Percentiles rank a stretch among this genome's conserved stretches.
These are phyloP conservation scores for Penstemon newberryi DNA, from an alignment of 257 asterid species.

Conservation along the genomic window DNA sequence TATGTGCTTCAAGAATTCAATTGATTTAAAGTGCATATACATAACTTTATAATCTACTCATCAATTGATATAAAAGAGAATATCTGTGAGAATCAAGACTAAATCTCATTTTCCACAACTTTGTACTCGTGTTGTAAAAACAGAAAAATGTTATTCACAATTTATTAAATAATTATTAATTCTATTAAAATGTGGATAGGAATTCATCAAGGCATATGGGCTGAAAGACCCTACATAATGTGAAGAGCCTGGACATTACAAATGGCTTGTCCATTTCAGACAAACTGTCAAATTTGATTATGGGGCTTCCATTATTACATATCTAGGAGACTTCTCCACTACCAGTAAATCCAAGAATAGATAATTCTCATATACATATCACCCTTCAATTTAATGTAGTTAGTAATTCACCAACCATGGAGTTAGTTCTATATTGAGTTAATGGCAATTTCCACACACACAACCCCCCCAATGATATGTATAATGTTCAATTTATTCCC, in stretches of 20 bases:
- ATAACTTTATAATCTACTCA: not conserved
- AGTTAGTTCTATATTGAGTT: too few species aligned
- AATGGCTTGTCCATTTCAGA: slow-evolving; percentile 36
- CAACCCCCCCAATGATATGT: too few species aligned
- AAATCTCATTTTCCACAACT: not conserved
- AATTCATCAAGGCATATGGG: slow-evolving; percentile 30
- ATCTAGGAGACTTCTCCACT: slow-evolving; percentile 24
- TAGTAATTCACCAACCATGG: slow-evolving; percentile 19
- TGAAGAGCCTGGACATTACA: slow-evolving; percentile 25
- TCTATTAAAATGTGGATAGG: not conserved
- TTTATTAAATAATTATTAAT: not conserved
- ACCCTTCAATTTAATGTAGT: slow-evolving; percentile 14
- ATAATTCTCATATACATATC: not conserved
- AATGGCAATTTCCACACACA: too few species aligned
- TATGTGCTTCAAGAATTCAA: not conserved
- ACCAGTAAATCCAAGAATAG: not conserved
- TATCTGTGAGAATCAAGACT: not conserved
- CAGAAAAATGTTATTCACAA: not conserved
- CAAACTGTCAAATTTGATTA: slow-evolving; percentile 13
- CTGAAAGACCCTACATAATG: slow-evolving; percentile 21
- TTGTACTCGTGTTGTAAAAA: not conserved
- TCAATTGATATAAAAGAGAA: not conserved
- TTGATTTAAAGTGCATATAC: not conserved
- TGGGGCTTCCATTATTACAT: slow-evolving; percentile 6
- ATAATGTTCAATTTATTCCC: too few species aligned